A percentile compares a stretch with the other conserved stretches of the same genome.
These are phyloP conservation scores for Plasmodium reichenowi DNA, from an alignment of 169 alveolate genomes.

Conservation along the genomic window DNA sequence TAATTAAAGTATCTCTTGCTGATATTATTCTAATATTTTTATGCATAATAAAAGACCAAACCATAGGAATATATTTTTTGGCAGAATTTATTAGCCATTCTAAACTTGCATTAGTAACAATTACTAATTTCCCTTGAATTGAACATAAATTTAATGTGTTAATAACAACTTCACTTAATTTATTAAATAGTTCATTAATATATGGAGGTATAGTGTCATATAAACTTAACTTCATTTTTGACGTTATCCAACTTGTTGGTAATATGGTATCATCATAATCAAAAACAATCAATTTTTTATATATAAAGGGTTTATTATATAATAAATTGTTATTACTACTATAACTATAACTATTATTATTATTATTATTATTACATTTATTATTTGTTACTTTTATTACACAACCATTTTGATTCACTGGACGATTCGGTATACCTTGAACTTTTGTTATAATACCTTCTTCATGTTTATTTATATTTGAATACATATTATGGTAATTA, in stretches of 20 bases:
- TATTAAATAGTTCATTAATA: slow-evolving; percentile 78
- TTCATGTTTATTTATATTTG: slow-evolving; percentile 3
- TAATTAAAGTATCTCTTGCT: slow-evolving; percentile 88
- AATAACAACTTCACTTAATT: slow-evolving; percentile 82
- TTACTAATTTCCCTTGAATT: slow-evolving; percentile 82
- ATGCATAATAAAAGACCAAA: slow-evolving; percentile 83
- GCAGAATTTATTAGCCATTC: slow-evolving; percentile 90
- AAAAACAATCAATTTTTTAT: slow-evolving; percentile 84
- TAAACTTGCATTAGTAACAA: slow-evolving; percentile 91
- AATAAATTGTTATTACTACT: background rate
- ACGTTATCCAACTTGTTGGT: slow-evolving; percentile 88
- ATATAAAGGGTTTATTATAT: slow-evolving; percentile 47
- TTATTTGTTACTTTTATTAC: background rate
- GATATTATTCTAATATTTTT: slow-evolving; percentile 87
- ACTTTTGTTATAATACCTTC: slow-evolving; percentile 7
- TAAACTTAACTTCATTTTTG: slow-evolving; percentile 76
- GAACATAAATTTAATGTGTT: slow-evolving; percentile 83
- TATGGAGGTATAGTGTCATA: slow-evolving; percentile 77
- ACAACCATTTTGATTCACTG: background rate
- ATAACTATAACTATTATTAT: background rate
- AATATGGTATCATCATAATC: slow-evolving; percentile 91
- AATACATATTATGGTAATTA: background rate
- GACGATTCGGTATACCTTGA: background rate
- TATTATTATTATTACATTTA: slow-evolving; percentile 11
- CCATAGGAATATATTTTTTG: slow-evolving; percentile 84